Percentiles rank a stretch among this genome's conserved stretches.
phyloP scores from a whole-genome alignment of 2,329 filamentous ascomycete species.

The Aureobasidium sp. region DNA sequence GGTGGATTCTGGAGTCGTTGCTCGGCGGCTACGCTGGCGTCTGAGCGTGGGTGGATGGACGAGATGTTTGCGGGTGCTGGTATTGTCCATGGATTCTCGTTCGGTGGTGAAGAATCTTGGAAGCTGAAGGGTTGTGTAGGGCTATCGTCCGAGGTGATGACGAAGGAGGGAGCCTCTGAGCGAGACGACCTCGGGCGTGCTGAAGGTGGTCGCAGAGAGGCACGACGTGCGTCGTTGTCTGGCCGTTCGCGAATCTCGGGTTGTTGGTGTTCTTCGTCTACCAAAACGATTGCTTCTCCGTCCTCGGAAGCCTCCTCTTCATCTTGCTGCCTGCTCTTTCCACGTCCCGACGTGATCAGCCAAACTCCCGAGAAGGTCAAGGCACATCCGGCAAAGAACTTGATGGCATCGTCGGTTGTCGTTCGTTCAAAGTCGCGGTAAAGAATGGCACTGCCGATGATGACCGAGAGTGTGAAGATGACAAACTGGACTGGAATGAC shows the following conservation, averaged over 20 bases:
- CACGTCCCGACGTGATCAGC: slow-evolving; percentile 81
- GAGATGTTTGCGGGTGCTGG: slow-evolving; percentile 20
- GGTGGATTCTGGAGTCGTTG: slow-evolving; percentile 18
- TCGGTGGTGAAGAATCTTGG: slow-evolving; percentile 5
- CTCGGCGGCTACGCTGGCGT: slow-evolving; percentile 17
- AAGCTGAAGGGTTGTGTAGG: slow-evolving; percentile 5
- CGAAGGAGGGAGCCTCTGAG: slow-evolving; percentile 17
- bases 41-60: slow-evolving; percentile 23
- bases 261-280: slow-evolving; percentile 29
- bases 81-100: slow-evolving; percentile 4
- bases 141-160: slow-evolving; percentile 18
- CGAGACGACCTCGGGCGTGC: not conserved
- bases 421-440: slow-evolving; percentile 93
- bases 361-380: slow-evolving; percentile 96
- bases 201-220: not conserved
- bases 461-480: slow-evolving; percentile 89
- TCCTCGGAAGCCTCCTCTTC: slow-evolving; percentile 28
- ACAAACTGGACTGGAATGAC: slow-evolving; percentile 98
- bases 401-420: slow-evolving; percentile 60
- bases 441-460: slow-evolving; percentile 82
- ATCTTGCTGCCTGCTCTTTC: slow-evolving; percentile 48
- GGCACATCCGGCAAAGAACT: slow-evolving; percentile 84
- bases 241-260: slow-evolving; percentile 21
- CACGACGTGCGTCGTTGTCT: slow-evolving; percentile 10
- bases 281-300: slow-evolving; percentile 34